phyloP scores from a whole-genome alignment of 805 yeast species.

The Scheffersomyces ergatensis region DNA sequence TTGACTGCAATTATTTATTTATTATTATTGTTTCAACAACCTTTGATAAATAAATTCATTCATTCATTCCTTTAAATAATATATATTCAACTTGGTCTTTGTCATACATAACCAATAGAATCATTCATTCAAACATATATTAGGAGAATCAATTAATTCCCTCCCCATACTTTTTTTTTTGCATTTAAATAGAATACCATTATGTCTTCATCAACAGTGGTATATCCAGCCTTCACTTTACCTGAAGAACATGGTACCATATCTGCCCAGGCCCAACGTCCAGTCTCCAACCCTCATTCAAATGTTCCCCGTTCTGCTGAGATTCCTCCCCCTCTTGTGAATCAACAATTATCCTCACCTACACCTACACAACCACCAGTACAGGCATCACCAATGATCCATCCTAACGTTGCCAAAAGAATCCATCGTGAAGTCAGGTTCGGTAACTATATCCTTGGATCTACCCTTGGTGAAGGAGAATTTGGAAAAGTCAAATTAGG shows the following conservation, averaged over 20 bases:
- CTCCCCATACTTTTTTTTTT: no score
- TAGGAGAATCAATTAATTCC: no score
- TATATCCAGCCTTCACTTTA: background rate
- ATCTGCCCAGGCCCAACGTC: background rate
- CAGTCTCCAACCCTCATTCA: background rate
- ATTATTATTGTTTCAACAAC: no score
- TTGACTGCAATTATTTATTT: no score
- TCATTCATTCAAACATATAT: no score
- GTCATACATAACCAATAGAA: no score
- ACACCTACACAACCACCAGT: background rate
- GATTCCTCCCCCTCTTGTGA: background rate
- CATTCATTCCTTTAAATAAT: no score
- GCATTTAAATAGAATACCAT: no score
- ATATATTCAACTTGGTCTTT: no score
- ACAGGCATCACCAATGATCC: background rate
- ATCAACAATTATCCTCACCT: background rate
- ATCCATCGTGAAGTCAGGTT: slow-evolving; percentile 65
- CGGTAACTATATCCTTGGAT: slow-evolving; percentile 87
- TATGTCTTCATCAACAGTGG: background rate
- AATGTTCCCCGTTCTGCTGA: background rate
- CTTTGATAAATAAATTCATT: no score
- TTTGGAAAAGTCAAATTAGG: slow-evolving; percentile 97
- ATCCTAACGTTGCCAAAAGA: slow-evolving; percentile 11
- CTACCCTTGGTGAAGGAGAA: slow-evolving; percentile 96
- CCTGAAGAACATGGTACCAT: background rate